Conservation (phyloP, 2,329 filamentous ascomycete genomes). For the Aschersonia sp. region DNA sequence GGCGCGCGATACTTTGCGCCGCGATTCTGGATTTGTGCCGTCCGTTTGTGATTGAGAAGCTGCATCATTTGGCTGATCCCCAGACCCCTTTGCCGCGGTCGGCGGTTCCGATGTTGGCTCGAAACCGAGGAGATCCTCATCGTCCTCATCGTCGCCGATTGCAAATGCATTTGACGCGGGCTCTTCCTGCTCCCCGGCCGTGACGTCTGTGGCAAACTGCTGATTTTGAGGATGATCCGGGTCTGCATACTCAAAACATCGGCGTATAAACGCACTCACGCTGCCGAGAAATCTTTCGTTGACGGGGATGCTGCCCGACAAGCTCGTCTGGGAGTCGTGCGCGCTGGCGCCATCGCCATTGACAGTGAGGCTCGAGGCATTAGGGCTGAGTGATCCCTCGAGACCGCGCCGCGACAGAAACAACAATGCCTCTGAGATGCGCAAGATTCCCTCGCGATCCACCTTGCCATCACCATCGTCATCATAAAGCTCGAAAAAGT, state of each 20-base stretch:
- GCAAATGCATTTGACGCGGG: conserved; percentile 43
- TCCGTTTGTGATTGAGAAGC: conserved; percentile 3
- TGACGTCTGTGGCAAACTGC: conserved; percentile 14
- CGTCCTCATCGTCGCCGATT: conserved; percentile 49
- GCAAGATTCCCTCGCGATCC: conserved; percentile 84
- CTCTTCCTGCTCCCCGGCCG: conserved; percentile 12
- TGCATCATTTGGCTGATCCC: conserved; percentile 12
- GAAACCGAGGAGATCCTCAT: conserved; percentile 46
- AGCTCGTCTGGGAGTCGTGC: conserved; percentile 20
- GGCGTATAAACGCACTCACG: conserved; percentile 86
- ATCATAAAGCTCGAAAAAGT: conserved; percentile 96
- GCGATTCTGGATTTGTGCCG: conserved; percentile 8
- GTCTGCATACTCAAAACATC: conserved; percentile 97
- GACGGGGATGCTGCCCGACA: conserved; percentile 39
- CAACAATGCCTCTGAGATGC: conserved; percentile 85
- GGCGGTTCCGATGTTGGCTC: conserved; percentile 29
- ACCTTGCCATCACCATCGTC: conserved; percentile 83
- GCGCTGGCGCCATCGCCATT: conserved; percentile 19
- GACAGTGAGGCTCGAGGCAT: conserved; percentile 40
- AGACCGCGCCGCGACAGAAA: conserved; percentile 85
- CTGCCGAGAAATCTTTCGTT: conserved; percentile 86
- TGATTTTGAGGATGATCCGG: conserved; percentile 63
- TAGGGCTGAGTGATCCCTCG: conserved; percentile 57
- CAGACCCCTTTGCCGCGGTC: conserved; percentile 21
- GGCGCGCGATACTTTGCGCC: conserved; percentile 40